Evolutionary conservation across 2,329 filamentous ascomycete genomes (phyloP).

Genomic region (Botrytis pseudocinerea): DNA sequence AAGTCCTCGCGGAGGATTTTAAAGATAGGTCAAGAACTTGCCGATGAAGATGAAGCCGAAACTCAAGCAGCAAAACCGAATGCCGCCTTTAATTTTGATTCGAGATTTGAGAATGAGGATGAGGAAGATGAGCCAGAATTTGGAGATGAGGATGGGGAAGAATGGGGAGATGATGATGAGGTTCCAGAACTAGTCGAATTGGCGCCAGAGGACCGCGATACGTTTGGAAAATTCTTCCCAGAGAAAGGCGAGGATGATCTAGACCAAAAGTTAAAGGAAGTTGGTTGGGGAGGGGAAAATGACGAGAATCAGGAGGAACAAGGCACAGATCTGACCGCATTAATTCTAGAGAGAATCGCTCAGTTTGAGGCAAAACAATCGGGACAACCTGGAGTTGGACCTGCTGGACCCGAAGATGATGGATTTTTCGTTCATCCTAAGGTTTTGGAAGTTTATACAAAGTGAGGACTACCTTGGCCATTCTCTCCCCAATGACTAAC

Average conservation of each 20-base stretch:
- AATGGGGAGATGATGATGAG: constrained; percentile 79
- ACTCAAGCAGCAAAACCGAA: constrained; percentile 50
- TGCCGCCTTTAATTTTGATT: constrained; percentile 76
- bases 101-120: constrained; percentile 64
- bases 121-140: constrained; percentile 51
- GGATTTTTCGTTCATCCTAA: constrained; percentile 85
- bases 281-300: constrained; percentile 40
- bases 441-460: constrained; percentile 90
- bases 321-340: constrained; percentile 80
- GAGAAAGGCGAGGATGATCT: constrained; percentile 53
- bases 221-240: constrained; percentile 87
- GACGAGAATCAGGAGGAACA: constrained; percentile 49
- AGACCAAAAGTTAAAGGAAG: constrained; percentile 33
- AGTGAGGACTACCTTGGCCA: constrained; percentile 51
- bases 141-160: constrained; percentile 56
- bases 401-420: constrained; percentile 59
- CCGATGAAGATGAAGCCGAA: constrained; percentile 71
- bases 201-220: constrained; percentile 83
- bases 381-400: constrained; percentile 32
- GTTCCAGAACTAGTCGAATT: constrained; percentile 73
- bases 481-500: constrained; percentile 23
- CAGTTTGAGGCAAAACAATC: constrained; percentile 75
- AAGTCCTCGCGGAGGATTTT: constrained; percentile 88
- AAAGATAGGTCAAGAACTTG: constrained; percentile 83
- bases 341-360: constrained; percentile 93